phyloP scores from a whole-genome alignment of 164 flowering plant genomes.

The Warburgia ugandensis region DNA sequence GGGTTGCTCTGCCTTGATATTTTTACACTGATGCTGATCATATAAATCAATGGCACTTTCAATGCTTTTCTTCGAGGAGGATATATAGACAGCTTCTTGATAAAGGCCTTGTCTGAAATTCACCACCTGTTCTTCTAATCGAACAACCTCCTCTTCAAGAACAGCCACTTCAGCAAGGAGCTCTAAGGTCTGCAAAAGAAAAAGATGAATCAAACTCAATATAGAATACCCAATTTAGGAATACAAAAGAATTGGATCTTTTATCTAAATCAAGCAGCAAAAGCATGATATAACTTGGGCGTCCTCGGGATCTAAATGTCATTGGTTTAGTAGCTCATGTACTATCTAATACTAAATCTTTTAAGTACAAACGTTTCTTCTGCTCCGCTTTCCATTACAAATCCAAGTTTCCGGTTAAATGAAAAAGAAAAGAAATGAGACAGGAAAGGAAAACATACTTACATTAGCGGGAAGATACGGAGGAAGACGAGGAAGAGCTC shows the following conservation, averaged over 20 bases:
- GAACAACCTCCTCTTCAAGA: constrained; percentile 86
- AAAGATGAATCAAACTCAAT: neutral
- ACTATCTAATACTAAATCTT: too few relatives aligned
- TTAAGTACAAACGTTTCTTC: too few relatives aligned
- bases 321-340: too few relatives aligned
- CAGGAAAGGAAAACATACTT: constrained; percentile 19
- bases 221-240: too few relatives aligned
- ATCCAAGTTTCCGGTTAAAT: too few relatives aligned
- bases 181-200: constrained; percentile 56
- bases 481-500: constrained; percentile 92
- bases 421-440: neutral
- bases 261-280: too few relatives aligned
- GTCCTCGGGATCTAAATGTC: too few relatives aligned
- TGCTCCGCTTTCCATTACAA: too few relatives aligned
- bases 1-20: constrained; percentile 22
- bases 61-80: constrained; percentile 43
- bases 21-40: constrained; percentile 12
- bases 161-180: constrained; percentile 97
- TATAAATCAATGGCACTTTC: constrained; percentile 21
- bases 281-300: too few relatives aligned
- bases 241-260: too few relatives aligned
- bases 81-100: constrained; percentile 69
- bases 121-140: constrained; percentile 88
- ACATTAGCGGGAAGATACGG: constrained; percentile 81
- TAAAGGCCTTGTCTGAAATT: constrained; percentile 73